Percentiles rank a stretch among this genome's conserved stretches.
phyloP scores from a whole-genome alignment of 257 asterid genomes.

The Echites panduratus region DNA sequence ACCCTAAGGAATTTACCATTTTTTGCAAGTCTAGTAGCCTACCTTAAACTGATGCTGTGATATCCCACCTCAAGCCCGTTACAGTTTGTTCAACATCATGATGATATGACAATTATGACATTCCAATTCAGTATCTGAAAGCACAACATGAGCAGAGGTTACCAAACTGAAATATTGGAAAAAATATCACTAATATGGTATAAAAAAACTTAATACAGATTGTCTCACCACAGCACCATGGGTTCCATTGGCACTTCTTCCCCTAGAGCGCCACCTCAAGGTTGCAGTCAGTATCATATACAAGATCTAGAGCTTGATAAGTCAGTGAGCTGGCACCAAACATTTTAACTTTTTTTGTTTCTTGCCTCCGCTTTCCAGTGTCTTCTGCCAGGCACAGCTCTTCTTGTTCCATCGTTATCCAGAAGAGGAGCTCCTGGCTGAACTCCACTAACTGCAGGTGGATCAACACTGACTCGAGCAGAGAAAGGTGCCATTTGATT shows the following conservation, averaged over 20 bases:
- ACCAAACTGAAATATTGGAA: neutral
- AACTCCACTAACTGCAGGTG: constrained; percentile 7
- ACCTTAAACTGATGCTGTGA: neutral
- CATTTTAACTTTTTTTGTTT: constrained; percentile 47
- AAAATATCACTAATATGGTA: neutral
- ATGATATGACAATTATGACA: neutral
- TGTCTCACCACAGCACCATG: neutral
- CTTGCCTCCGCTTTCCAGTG: constrained; percentile 96
- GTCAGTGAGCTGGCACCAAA: neutral
- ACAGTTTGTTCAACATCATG: neutral
- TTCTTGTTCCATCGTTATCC: constrained; percentile 28
- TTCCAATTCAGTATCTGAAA: constrained; percentile 3
- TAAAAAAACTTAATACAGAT: neutral
- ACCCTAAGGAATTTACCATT: neutral
- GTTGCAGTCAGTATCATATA: constrained; percentile 3
- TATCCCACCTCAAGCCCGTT: neutral
- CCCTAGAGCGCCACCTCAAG: neutral
- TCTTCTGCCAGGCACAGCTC: constrained; percentile 42
- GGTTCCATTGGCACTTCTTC: constrained; percentile 7
- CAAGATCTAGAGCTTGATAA: neutral
- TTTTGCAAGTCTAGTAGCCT: neutral
- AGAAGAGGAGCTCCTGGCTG: constrained; percentile 14
- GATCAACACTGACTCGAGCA: constrained; percentile 17
- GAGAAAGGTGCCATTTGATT: constrained; percentile 21
- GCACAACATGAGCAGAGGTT: neutral